Evolutionary conservation across 2,329 filamentous ascomycete genomes (phyloP), one percentile per base, ranked within the genome.

Genomic region (Xylariaceae sp.): DNA sequence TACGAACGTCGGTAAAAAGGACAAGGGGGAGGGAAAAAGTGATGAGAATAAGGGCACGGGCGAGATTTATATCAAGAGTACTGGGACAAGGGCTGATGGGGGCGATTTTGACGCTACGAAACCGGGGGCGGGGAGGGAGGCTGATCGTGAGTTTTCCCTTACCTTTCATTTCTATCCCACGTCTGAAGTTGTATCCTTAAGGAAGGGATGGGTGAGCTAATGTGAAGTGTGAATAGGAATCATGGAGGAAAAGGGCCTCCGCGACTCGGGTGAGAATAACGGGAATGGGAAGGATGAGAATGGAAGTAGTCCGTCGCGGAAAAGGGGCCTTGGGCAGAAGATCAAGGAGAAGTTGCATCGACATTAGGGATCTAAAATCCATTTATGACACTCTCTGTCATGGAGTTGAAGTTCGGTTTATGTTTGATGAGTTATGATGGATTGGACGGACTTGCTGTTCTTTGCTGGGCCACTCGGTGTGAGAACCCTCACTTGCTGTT

Each of bases 271-370:
- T 34, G 64, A 71, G 47, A 62, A 18, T 18, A 2, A 2, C 17
- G 17, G 17, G 17, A 18, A 66, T 4, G 57, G 64, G 11, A 58
- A 57, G 11, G 62, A 63, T 9, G 44, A 58, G 42, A 57, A 67
- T 55, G 55, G 23, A 4, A 30, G 70, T 52, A 63, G 62, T 49
- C 59, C 56, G 39, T 66, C 66, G 57, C 75, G 75, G 57, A 84
- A 84, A 74, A 77, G 76, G 51, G 81, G 81, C 63, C 69, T 88
- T 47, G 79, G 80, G 61, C 79, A 86, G 59, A 87, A 87, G 76
- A 82, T 89, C 73, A 89, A 88, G 81, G 80, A 82, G 58, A 89
- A 88, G 77, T 74, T 89, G 60, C 85, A 88, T 73, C 74, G 74
- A 58, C 74, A 78, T 67, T 77, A 69, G 56, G 15, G 18, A 18